Conservation (phyloP, 164 flowering plant genomes). For the Hamamelis virginiana region DNA sequence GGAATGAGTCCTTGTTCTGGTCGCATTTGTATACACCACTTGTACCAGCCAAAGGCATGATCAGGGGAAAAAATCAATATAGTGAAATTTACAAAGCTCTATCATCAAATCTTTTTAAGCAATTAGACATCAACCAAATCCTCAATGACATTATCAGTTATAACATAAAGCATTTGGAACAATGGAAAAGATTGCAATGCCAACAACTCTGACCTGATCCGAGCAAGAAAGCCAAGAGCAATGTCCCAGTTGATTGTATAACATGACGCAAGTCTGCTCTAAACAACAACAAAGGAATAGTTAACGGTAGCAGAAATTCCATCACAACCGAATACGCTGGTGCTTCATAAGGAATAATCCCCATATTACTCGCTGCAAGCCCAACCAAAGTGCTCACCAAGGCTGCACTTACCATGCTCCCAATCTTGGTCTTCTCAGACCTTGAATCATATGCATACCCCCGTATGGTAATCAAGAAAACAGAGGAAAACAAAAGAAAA, state of each 20-base stretch:
- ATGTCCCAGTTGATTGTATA: conserved; percentile 62
- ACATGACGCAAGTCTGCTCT: conserved; percentile 75
- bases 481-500: not conserved
- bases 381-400: conserved; percentile 74
- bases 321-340: conserved; percentile 58
- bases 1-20: no score
- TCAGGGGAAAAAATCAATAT: no score
- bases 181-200: no score
- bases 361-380: conserved; percentile 79
- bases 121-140: no score
- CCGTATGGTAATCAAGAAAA: not conserved
- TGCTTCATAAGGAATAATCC: conserved; percentile 61
- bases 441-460: conserved; percentile 29
- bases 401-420: conserved; percentile 73
- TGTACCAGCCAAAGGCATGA: no score
- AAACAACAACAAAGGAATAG: conserved; percentile 69
- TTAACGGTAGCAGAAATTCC: conserved; percentile 64
- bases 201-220: conserved; percentile 55
- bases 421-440: conserved; percentile 85
- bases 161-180: no score
- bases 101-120: no score
- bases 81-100: no score
- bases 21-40: no score
- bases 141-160: no score
- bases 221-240: conserved; percentile 75